Base-by-base conservation (phyloP, 2,329 filamentous ascomycete genomes). In the Xylaria sp. region DNA sequence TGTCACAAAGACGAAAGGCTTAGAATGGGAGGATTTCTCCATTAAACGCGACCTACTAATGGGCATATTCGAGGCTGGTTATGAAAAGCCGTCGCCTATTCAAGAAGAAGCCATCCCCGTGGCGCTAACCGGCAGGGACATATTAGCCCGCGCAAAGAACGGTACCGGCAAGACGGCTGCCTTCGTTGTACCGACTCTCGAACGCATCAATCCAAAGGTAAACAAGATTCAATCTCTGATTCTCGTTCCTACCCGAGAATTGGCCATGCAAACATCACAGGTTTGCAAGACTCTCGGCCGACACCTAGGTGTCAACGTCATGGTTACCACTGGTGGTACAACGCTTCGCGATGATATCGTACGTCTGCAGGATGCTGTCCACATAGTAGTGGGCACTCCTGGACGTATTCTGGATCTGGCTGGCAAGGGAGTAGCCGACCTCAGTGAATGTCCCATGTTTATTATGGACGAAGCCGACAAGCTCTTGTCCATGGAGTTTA, bases 401-500 rank as follows among this genome's bases (percentile, higher is more conserved):
- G 94, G 94, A 66, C 86, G 94, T 80, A 97, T 99, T 70, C 85
- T 97, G 64, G 94, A 99, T 79, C 80, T 99, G 68, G 93, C 94
- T 60, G 92, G 92, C 75, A 97, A 99, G 79, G 92, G 90, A 66
- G 92, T 99, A 61, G 94, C 94, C 64, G 94, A 99, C 76, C 83
- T 99, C 54, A 95, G 92, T 70, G 89, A 95, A 77, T 97, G 94
- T 74, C 89, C 92, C 69, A 97, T 95, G 72, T 99, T 99, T 74
- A 91, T 99, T 78, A 99, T 99, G 94, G 94, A 99, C 72, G 94
- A 99, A 76, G 94, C 94, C 58, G 94, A 99, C 77, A 99, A 99
- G 80, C 86, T 99, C 62, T 84, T 99, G 54, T 99, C 94, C 5
- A 86, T 91, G 61, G 94, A 99, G 74, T 99, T 99, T 73, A 99